phyloP scores from a whole-genome alignment of 257 asterid species.

The Buddleja alternifolia region DNA sequence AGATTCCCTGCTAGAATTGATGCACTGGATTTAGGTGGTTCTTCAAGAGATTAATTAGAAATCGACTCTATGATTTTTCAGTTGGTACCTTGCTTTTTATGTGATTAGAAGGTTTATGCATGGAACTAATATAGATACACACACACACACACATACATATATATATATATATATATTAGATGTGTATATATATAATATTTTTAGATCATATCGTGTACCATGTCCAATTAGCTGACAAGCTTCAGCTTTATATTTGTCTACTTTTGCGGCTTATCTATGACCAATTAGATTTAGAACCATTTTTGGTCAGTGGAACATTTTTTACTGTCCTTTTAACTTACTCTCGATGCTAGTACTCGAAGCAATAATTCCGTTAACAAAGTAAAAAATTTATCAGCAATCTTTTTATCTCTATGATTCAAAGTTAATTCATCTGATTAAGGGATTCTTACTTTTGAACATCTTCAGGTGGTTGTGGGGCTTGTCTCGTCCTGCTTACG shows the following conservation, averaged over 20 bases:
- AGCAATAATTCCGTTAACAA: background rate
- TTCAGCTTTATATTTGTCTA: background rate
- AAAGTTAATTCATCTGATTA: background rate
- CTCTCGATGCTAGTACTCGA: background rate
- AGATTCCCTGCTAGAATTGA: background rate
- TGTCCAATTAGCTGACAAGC: background rate
- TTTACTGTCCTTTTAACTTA: background rate
- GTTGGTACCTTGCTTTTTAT: background rate
- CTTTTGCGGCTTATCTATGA: too few relatives aligned
- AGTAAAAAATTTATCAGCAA: background rate
- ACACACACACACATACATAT: too few relatives aligned
- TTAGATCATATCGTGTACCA: too few relatives aligned
- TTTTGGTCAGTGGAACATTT: background rate
- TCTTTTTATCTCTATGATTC: background rate
- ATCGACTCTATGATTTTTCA: background rate
- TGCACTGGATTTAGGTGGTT: background rate
- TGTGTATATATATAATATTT: too few relatives aligned
- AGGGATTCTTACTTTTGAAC: too few relatives aligned
- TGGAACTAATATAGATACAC: too few relatives aligned
- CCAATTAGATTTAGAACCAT: too few relatives aligned
- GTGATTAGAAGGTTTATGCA: background rate
- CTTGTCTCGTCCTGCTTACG: constrained; percentile 68
- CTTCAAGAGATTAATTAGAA: background rate
- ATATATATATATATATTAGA: too few relatives aligned
- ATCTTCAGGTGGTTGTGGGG: constrained; percentile 79